Base-by-base conservation (phyloP, 345 rosid species). In the Rhizophora apiculata region DNA sequence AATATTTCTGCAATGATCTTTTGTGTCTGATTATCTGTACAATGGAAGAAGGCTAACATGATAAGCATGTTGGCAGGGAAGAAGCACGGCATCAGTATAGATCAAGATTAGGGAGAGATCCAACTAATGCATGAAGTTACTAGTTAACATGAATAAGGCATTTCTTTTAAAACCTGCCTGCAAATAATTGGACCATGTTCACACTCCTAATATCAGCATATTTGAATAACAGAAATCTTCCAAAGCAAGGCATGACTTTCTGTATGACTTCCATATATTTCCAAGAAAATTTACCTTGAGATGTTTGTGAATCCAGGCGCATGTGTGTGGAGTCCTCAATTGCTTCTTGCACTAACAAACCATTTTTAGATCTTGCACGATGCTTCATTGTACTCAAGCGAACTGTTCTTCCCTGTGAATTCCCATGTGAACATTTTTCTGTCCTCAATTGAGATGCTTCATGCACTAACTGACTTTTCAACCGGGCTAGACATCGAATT, bases 351-450 rank as follows among this genome's bases (percentile, higher is more conserved):
- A 27, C 60, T 51, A 32, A n/a, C 8, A 22, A 30, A 31, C 13
- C 6, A 6, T n/a, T 32, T 53, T 65, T 65, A 65, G 46, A 65
- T 31, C 60, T 18, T 16, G 69, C 69, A 29, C 3, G 27, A 51
- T n/a, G 69, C 60, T 52, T 51, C 5, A 65, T 27, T 65, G 53
- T 30, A 21, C 59, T 65, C 46, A 65, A 53, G 11, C 69, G 60
- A n/a, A 52, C 32, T 53, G n/a, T 65, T 51, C 39, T 65, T 32
- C 46, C 22, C 9, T 30, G 29, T 18, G 52, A 30, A 53, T 53
- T 29, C 46, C 26, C 37, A 31, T 8, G 24, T 8, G 26, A 11
- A 31, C 30, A 53, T 20, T 20, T 34, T 34, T 30, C 60, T 43
- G 27, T 51, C 26, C 26, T 65, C 60, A 2, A 11, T 13, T 43